Evolutionary conservation across 805 yeast species (phyloP).

Genomic region (Saccharomycopsis sp.): DNA sequence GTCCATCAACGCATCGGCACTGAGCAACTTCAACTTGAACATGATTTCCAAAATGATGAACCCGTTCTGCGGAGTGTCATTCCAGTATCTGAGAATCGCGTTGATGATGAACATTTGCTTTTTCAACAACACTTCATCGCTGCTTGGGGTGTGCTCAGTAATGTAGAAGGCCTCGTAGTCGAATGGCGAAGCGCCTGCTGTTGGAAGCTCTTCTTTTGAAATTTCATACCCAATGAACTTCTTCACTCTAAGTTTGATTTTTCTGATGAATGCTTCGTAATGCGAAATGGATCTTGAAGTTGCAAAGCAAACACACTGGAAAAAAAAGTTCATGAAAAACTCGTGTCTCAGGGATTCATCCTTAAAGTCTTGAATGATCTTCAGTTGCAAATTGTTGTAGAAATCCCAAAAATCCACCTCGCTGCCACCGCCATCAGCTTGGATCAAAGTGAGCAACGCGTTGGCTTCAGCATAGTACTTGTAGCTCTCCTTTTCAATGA

Average conservation of each 20-base stretch:
- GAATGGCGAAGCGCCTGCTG: constrained; percentile 26
- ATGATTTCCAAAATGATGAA: constrained; percentile 48
- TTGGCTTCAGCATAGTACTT: constrained; percentile 32
- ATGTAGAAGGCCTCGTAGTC: constrained; percentile 19
- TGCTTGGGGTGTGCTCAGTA: constrained; percentile 1
- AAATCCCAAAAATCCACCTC: constrained; percentile 28
- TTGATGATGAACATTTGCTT: constrained; percentile 37
- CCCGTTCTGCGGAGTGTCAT: constrained; percentile 54
- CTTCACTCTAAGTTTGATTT: constrained; percentile 23
- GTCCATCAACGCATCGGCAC: constrained; percentile 33
- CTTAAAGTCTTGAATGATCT: constrained; percentile 25
- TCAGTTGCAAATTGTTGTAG: constrained; percentile 27
- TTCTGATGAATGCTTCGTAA: constrained; percentile 46
- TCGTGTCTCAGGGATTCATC: no score
- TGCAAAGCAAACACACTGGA: constrained; percentile 67
- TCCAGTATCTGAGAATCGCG: constrained; percentile 57
- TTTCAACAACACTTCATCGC: constrained; percentile 23
- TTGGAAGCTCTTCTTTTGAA: constrained; percentile 13
- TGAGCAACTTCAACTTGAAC: constrained; percentile 36
- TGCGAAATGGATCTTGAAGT: constrained; percentile 86
- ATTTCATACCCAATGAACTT: constrained; percentile 24
- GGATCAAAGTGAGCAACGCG: constrained; percentile 23
- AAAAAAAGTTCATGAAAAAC: constrained; percentile 51
- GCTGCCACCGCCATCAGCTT: constrained; percentile 18
- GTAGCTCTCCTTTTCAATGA: constrained; percentile 22